phyloP scores from a whole-genome alignment of 2,329 filamentous ascomycete species.

The Diaporthe citri region DNA sequence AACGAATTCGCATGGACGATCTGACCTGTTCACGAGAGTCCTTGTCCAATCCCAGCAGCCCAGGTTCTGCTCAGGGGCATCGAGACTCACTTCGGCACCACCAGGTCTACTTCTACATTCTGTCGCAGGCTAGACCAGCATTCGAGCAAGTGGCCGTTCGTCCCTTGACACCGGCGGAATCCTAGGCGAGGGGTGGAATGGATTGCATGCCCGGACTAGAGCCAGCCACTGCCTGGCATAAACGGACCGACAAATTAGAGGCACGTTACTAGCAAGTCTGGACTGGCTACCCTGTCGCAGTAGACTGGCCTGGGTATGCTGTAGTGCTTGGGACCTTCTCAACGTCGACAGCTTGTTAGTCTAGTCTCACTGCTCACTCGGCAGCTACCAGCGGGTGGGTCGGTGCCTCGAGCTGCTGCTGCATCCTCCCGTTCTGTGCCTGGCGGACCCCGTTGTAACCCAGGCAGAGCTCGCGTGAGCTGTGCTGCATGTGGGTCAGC shows the following conservation, averaged over 20 bases:
- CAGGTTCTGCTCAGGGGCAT: constrained; percentile 3
- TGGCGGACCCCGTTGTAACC: constrained; percentile 27
- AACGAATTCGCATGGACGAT: not conserved
- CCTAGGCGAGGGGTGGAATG: constrained; percentile 34
- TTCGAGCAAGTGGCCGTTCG: constrained; percentile 29
- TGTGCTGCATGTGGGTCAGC: constrained; percentile 20
- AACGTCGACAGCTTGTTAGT: constrained; percentile 17
- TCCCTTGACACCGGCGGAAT: constrained; percentile 39
- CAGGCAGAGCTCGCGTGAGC: constrained; percentile 35
- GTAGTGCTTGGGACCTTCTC: not conserved
- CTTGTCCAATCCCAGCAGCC: not conserved
- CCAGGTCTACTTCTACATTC: constrained; percentile 5
- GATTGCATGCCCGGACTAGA: constrained; percentile 33
- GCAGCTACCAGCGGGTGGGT: constrained; percentile 22
- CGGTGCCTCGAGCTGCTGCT: constrained; percentile 27
- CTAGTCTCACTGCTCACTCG: not conserved
- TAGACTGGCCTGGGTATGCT: constrained; percentile 10
- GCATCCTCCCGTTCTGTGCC: constrained; percentile 30
- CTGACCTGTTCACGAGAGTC: constrained; percentile 17
- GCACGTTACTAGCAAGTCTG: constrained; percentile 13
- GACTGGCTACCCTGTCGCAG: constrained; percentile 18
- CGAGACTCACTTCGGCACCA: not conserved
- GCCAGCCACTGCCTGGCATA: constrained; percentile 37
- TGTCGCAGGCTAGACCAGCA: constrained; percentile 20
- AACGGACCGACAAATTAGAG: constrained; percentile 8